phyloP scores from a whole-genome alignment of 75 land plant genomes.

The Sequoiadendron giganteum region DNA sequence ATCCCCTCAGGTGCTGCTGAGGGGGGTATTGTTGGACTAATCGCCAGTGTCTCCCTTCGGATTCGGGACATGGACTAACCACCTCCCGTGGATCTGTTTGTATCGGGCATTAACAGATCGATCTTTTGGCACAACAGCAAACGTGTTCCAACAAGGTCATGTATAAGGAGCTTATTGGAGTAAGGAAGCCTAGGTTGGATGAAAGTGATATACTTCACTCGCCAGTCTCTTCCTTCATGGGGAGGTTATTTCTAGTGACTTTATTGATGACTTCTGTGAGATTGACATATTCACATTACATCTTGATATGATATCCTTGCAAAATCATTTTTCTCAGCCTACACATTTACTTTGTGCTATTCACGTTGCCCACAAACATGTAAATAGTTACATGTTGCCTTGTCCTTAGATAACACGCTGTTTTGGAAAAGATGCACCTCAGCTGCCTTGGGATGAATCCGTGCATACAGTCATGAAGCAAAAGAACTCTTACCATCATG shows the following conservation, averaged over 20 bases:
- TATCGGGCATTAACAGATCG: too few relatives aligned
- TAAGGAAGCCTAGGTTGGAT: conserved; percentile 77
- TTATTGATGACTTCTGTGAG: conserved; percentile 95
- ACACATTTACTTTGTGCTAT: conserved; percentile 4
- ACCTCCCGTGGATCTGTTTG: too few relatives aligned
- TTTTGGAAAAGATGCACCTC: conserved; percentile 65
- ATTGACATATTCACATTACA: conserved; percentile 74
- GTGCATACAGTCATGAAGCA: conserved; percentile 64
- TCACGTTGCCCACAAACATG: background rate
- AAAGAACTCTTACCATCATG: conserved; percentile 88
- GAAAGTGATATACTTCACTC: conserved; percentile 77
- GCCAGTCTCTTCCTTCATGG: conserved; percentile 98
- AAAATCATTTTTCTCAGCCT: background rate
- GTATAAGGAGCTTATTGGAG: conserved; percentile 71
- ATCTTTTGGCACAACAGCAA: too few relatives aligned
- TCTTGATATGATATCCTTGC: conserved; percentile 90
- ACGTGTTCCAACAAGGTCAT: too few relatives aligned
- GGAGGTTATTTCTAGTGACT: conserved; percentile 91
- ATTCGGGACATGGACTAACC: too few relatives aligned
- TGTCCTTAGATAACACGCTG: conserved; percentile 64
- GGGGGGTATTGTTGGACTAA: too few relatives aligned
- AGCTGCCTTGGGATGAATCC: conserved; percentile 76
- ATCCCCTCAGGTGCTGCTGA: too few relatives aligned
- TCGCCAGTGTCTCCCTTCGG: too few relatives aligned
- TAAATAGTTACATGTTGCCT: background rate